Percentiles rank a stretch among this genome's conserved stretches.
Conservation (phyloP, 169 alveolate species). For the Theileria sp. region DNA sequence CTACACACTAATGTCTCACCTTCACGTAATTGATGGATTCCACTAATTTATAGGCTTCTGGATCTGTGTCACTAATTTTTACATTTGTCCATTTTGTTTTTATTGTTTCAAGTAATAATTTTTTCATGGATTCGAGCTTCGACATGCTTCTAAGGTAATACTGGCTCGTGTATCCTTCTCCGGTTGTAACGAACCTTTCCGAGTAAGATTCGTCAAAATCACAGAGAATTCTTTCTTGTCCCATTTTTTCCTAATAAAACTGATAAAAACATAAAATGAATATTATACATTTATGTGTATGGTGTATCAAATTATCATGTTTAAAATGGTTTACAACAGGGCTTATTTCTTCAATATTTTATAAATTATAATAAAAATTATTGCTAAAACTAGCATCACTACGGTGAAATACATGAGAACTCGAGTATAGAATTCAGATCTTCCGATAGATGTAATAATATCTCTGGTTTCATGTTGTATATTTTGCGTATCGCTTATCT, state of each 20-base stretch:
- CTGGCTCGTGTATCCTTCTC: slow-evolving; percentile 55
- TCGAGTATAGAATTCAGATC: slow-evolving; percentile 66
- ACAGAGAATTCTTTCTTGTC: not conserved
- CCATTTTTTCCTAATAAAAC: slow-evolving; percentile 2
- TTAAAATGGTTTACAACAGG: not conserved
- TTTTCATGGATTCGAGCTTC: slow-evolving; percentile 44
- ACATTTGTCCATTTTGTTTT: slow-evolving; percentile 42
- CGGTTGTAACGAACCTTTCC: slow-evolving; percentile 38
- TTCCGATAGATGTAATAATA: slow-evolving; percentile 45
- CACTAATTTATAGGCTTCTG: slow-evolving; percentile 33
- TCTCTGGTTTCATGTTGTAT: slow-evolving; percentile 57
- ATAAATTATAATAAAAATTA: slow-evolving; percentile 32
- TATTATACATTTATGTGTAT: not conserved
- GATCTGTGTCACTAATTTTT: not conserved
- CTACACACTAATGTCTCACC: slow-evolving; percentile 20
- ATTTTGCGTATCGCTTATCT: slow-evolving; percentile 38
- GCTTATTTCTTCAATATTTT: slow-evolving; percentile 16
- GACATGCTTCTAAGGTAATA: slow-evolving; percentile 49
- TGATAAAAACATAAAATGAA: not conserved
- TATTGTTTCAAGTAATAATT: slow-evolving; percentile 22
- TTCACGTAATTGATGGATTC: slow-evolving; percentile 49
- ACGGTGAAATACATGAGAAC: slow-evolving; percentile 55
- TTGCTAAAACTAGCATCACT: slow-evolving; percentile 45
- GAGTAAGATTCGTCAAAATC: slow-evolving; percentile 34
- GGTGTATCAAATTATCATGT: not conserved